A percentile compares a stretch with the other conserved stretches of the same genome.
These are phyloP conservation scores for Apodospora peruviana DNA, from an alignment of 495 filamentous ascomycete species.

Conservation along the genomic window DNA sequence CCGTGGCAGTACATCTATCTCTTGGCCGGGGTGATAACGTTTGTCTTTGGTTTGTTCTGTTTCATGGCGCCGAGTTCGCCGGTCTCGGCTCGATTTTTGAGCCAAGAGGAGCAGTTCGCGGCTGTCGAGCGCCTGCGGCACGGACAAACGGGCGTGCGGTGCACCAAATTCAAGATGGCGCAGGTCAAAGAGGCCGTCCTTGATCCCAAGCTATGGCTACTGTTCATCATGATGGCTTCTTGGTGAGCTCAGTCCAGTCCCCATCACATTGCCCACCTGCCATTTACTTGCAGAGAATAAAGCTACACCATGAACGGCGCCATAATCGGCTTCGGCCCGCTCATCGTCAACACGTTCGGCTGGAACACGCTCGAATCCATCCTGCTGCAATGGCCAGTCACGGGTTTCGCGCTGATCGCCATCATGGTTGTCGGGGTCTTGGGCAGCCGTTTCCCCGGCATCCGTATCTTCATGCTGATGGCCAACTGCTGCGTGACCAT, in stretches of 20 bases:
- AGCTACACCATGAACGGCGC: constrained; percentile 69
- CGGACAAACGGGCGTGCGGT: constrained; percentile 57
- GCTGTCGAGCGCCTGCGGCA: constrained; percentile 62
- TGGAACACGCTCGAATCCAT: constrained; percentile 61
- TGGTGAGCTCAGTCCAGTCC: no score
- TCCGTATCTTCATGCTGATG: constrained; percentile 58
- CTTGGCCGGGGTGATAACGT: constrained; percentile 60
- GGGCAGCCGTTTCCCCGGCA: constrained; percentile 53
- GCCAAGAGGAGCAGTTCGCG: constrained; percentile 59
- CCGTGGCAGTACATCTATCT: constrained; percentile 68
- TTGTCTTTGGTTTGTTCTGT: constrained; percentile 37
- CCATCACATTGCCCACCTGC: constrained; percentile 26
- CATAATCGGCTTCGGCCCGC: constrained; percentile 68
- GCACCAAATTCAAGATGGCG: constrained; percentile 47
- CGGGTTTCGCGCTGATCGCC: constrained; percentile 55
- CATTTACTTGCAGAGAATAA: constrained; percentile 8
- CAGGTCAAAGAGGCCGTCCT: constrained; percentile 43
- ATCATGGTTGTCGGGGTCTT: constrained; percentile 63
- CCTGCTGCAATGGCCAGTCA: constrained; percentile 68
- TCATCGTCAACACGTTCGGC: constrained; percentile 72
- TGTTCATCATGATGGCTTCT: constrained; percentile 43
- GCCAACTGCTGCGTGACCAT: constrained; percentile 65
- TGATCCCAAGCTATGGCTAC: constrained; percentile 62
- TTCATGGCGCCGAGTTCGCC: constrained; percentile 70
- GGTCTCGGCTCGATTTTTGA: constrained; percentile 65